phyloP scores from a whole-genome alignment of 306 rosid genomes.

The Trichosanthes truncata region DNA sequence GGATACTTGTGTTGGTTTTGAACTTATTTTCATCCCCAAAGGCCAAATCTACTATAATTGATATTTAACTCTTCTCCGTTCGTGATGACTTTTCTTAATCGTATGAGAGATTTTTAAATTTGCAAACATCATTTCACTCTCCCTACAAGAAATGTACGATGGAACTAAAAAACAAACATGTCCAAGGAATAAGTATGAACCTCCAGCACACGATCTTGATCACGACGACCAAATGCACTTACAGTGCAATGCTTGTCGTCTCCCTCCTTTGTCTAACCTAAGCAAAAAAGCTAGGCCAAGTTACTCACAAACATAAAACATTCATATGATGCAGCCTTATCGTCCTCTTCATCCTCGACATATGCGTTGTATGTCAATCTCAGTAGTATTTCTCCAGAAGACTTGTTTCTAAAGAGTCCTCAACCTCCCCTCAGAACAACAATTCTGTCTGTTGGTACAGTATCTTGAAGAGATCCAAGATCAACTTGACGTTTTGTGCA shows the following conservation, averaged over 20 bases:
- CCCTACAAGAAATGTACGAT: not conserved
- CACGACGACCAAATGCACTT: constrained; percentile 36
- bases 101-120: not conserved
- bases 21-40: not conserved
- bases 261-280: constrained; percentile 54
- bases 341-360: constrained; percentile 99
- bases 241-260: constrained; percentile 20
- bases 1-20: not conserved
- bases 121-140: not conserved
- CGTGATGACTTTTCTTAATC: not conserved
- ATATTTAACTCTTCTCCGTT: not conserved
- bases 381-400: constrained; percentile 84
- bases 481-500: not conserved
- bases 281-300: constrained; percentile 37
- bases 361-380: constrained; percentile 94
- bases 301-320: constrained; percentile 6
- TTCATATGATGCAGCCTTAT: constrained; percentile 30
- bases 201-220: constrained; percentile 54
- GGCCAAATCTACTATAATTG: not conserved
- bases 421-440: constrained; percentile 72
- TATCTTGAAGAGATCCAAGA: constrained; percentile 72
- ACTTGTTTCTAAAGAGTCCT: constrained; percentile 58
- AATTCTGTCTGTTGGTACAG: constrained; percentile 96
- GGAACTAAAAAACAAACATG: not conserved
- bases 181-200: constrained; percentile 23